Base-by-base conservation (phyloP, 129 eudicot genomes). In the Pseudognaphalium luteoalbum region DNA sequence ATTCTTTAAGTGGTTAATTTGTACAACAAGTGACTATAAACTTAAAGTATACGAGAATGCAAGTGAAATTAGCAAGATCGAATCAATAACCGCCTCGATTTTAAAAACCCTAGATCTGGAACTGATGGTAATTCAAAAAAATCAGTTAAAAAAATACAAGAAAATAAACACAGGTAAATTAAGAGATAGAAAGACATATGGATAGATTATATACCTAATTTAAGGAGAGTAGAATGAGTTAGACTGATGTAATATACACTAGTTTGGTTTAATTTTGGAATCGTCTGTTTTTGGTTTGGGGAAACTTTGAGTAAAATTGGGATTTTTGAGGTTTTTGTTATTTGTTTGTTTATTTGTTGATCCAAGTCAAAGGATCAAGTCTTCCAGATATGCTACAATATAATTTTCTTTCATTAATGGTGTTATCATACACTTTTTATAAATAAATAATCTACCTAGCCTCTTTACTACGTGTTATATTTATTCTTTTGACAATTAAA, bases 271-370 rank as follows among this genome's bases (percentile, higher is more conserved):
- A 30, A 78, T n/a, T 72, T 78, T 52, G 73, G 51, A 57, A 78
- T 59, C 70, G 65, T 50, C 34, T 34, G 10, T 10, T 59, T 71
- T 71, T 79, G 10, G 3, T 57, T 57, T 7, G 37, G 82, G 83
- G 81, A 65, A 20, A 76, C 21, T 16, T 29, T 32, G 33, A 61
- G 54, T 61, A 68, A 68, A 56, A 33, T 76, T 57, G 83, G 79
- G 83, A 74, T 66, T 80, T 73, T 80, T 80, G 79, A 73, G 83
- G 83, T 39, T 62, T 63, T 78, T 71, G 30, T 34, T 70, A 62
- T 61, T 78, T 67, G 47, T 60, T 34, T 3, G 8, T 8, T 3
- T 28, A 25, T 30, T 61, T 29, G 68, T 63, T 63, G 21, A 32
- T 65, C 21, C 21, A 79, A 73, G 83, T 80, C 83, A 73, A 73